Base-by-base conservation (phyloP, 164 flowering plant genomes). In the Magnolia kwangsiensis region DNA sequence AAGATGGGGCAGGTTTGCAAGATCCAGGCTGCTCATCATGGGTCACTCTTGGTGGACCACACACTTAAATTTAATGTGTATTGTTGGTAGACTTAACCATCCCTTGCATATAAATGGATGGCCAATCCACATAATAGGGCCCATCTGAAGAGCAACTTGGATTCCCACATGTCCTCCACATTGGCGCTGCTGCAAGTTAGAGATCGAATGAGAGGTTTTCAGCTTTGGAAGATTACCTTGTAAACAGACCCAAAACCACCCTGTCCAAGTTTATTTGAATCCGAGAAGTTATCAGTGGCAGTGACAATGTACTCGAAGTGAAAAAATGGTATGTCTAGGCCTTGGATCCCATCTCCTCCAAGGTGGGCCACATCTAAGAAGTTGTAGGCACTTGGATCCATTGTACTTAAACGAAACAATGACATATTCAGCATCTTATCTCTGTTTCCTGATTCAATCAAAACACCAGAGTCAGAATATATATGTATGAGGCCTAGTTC, bases 251-350 rank as follows among this genome's bases (percentile, higher is more conserved):
- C 71, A 31, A 67, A 67, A 7, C 71, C 71, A 6, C 71, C 71
- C n/a, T 31, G 18, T 67, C 71, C 71, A 67, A 67, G 71, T 37
- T 67, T 67, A 67, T 67, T 31, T 67, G 71, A 67, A 13, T 13
- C 45, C 27, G 71, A 67, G n/a, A 67, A 67, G 20, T 67, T 67
- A 23, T 29, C 71, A 3, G 71, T 67, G n/a, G 71, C 71, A 10
- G 14, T 29, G 16, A 49, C 10, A 11, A 67, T 67, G 71, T 37
- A 23, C 31, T 67, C 50, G 18, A 27, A 67, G 10, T 67, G 18
- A 29, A 67, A 27, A 27, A 67, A 13, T 29, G 71, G 71, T 31
- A 67, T 18, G 11, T 67, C 71, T 11, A 23, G 68, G 68, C 29
- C 63, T 13, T 58, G 18, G 19, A 58, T 21, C 23, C 68, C 68